These are phyloP conservation scores for Dalbergia cultrata DNA, from an alignment of 306 rosid genomes.

Conservation along the genomic window DNA sequence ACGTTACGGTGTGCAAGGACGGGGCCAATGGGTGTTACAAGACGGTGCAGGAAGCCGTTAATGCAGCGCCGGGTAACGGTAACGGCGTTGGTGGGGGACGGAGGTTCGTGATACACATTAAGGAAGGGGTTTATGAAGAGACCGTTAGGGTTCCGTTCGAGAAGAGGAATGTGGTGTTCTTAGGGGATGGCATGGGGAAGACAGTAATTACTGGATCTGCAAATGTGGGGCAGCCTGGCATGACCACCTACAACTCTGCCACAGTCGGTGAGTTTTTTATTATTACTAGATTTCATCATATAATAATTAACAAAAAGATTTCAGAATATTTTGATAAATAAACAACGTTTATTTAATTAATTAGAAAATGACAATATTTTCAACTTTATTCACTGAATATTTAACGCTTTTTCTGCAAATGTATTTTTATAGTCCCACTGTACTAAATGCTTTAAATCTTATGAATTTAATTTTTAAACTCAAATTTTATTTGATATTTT, in stretches of 20 bases:
- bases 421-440: neutral
- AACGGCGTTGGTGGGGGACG: conserved; percentile 1
- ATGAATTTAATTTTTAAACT: too few relatives aligned
- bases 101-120: conserved; percentile 72
- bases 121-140: conserved; percentile 80
- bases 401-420: too few relatives aligned
- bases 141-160: conserved; percentile 73
- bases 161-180: conserved; percentile 75
- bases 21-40: conserved; percentile 48
- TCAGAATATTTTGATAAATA: neutral
- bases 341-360: neutral
- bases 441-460: neutral
- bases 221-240: conserved; percentile 66
- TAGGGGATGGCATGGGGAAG: conserved; percentile 82
- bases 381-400: neutral
- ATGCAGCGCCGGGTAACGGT: conserved; percentile 62
- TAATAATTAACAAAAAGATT: too few relatives aligned
- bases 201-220: conserved; percentile 77
- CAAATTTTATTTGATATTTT: too few relatives aligned
- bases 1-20: conserved; percentile 74
- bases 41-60: conserved; percentile 83
- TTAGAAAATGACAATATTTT: too few relatives aligned
- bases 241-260: conserved; percentile 74
- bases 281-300: neutral
- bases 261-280: conserved; percentile 68